Evolutionary conservation across 768 basidiomycete genomes (phyloP), one percentile per base, ranked within the genome.

Genomic region (Brasilioporus rufonigricans): DNA sequence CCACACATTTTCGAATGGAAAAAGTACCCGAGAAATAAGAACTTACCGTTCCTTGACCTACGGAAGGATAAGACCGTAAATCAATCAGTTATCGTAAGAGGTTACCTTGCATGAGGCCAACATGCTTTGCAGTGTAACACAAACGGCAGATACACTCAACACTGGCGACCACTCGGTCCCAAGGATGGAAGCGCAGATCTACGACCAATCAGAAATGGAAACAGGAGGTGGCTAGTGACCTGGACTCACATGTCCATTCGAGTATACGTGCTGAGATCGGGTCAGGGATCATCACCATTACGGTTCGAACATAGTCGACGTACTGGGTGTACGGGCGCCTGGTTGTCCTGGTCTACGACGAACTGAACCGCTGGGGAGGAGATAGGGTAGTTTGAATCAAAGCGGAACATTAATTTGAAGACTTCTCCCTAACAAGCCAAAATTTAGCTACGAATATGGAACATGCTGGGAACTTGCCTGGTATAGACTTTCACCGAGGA

Each of bases 81-180:
- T 43, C 10, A 33, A 35, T 39, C 41, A n/a, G 40, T 50, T 27
- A 27, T 33, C 27, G 27, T 14, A 16, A 16, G n/a, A 44, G 55
- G 59, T 44, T 58, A 89, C 91, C 84, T 91, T 94, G 82, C 89
- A 92, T 8, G 89, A 91, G 23, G 91, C 93, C 53, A 95, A 79
- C 93, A 95, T 95, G 64, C 89, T 91, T 74, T 94, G 93, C 44
- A 95, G 72, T 4, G 92, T 93, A 18, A 93, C 81, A 63, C 90
- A 93, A 40, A 93, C 83, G 3, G 89, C 81, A 26, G 86, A 77
- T 21, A 91, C 90, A 57, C 87, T 91, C 58, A 93, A 72, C n/a
- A 92, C 90, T 0, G 91, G 92, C 11, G 89, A 91, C 91, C 91
- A 93, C 60, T 93, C 92, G 61, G 81, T 87, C 26, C 91, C 93